phyloP scores from a whole-genome alignment of 1,284 basidiomycete genomes.

The Rhizoctonia solani region DNA sequence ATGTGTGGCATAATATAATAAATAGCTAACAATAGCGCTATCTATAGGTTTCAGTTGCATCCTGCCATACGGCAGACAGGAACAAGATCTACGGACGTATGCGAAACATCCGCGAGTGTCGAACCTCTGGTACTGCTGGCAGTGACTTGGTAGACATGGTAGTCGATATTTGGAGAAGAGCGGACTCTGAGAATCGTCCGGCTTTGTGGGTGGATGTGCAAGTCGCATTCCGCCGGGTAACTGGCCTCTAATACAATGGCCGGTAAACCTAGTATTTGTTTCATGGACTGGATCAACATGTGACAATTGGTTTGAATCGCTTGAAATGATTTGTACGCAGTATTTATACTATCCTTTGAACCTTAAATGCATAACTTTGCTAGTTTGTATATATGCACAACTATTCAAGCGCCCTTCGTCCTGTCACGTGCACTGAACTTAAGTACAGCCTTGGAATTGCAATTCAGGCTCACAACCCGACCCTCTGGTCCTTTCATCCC shows the following conservation, averaged over 20 bases:
- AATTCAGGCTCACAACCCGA: background rate
- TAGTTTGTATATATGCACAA: slow-evolving; percentile 4
- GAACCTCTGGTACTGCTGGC: background rate
- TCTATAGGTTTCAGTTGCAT: slow-evolving; percentile 7
- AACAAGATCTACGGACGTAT: slow-evolving; percentile 6
- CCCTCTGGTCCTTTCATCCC: slow-evolving; percentile 1
- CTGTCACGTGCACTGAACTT: background rate
- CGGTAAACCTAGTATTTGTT: background rate
- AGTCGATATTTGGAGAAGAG: slow-evolving; percentile 9
- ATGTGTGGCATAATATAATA: background rate
- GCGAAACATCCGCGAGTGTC: background rate
- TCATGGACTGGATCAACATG: too few relatives aligned
- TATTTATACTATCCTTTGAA: background rate
- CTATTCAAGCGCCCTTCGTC: background rate
- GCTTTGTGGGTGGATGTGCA: slow-evolving; percentile 9
- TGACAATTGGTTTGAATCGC: too few relatives aligned
- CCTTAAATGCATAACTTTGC: background rate
- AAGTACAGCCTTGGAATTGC: slow-evolving; percentile 15
- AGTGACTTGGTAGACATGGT: slow-evolving; percentile 13
- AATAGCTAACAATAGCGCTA: background rate
- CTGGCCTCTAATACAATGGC: background rate
- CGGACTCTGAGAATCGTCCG: slow-evolving; percentile 8
- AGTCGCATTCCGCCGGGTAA: slow-evolving; percentile 3
- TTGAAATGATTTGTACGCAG: too few relatives aligned
- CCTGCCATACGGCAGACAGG: background rate